Evolutionary conservation across 306 rosid genomes (phyloP), one percentile per base, ranked within the genome.

Genomic region (Trifolium subterraneum): DNA sequence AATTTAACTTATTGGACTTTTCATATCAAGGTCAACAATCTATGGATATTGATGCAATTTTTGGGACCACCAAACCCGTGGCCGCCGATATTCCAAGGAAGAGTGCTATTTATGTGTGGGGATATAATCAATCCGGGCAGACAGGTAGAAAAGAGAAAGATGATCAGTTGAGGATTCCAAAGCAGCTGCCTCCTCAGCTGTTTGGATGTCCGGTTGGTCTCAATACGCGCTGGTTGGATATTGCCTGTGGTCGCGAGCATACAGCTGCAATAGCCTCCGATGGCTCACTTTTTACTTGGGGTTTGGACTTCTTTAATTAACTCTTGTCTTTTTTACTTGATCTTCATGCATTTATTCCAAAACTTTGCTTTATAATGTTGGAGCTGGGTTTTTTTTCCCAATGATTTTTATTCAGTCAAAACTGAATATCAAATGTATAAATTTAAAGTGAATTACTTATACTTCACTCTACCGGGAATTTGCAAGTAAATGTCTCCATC

Each of bases 61-160:
- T 91, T 7, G 97, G 90, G 70, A 78, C 74, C 9, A 78, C 20
- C 10, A 80, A 51, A 62, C 85, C 91, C 0, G 70, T 25, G 39
- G 71, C 71, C 0, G 71, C 20, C 0, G 83, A 55, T 59, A 68
- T 86, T 33, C 80, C 97, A 22, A 87, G 85, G 61, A 91, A 84
- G 89, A 89, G 97, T 80, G 98, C 97, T 36, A 88, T 93, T 76
- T 91, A 89, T 83, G 97, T 87, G 22, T 93, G 98, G 98, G 98
- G 98, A 7, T 93, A 93, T 70, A 93, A 93, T 76, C 93, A 93
- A 56, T 89, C 97, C 0, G 97, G 98, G 38, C 98, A 91, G 82
- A 93, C 97, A 7, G 98, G 96, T 5, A 86, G 98, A 82, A 84
- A 79, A 33, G 93, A 92, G 45, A 74, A 86, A 68, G 90, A 83